Conservation (phyloP, 1,284 basidiomycete species). For the Cerioporus squamosus region DNA sequence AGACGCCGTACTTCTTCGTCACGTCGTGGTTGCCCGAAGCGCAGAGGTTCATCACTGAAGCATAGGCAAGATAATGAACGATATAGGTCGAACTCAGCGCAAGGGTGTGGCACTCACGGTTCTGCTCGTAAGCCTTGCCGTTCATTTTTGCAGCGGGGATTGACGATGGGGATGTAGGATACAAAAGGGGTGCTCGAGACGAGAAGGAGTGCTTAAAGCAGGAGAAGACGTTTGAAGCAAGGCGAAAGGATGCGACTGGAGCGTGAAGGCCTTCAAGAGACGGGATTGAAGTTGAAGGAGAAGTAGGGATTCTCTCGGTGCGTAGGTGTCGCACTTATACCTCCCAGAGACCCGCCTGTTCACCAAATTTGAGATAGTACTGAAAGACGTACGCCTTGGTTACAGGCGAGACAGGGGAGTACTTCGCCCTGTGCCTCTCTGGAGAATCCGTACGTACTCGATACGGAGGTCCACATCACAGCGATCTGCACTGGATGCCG, state of each 20-base stretch:
- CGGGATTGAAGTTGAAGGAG: background rate
- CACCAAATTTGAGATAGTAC: too few relatives aligned
- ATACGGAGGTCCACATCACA: too few relatives aligned
- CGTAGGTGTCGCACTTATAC: background rate
- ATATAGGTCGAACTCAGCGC: too few relatives aligned
- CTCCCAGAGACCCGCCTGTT: background rate
- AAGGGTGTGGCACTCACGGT: background rate
- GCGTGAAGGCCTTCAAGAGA: background rate
- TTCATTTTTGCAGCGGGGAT: background rate
- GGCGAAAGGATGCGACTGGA: background rate
- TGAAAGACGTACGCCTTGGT: too few relatives aligned
- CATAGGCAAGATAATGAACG: background rate
- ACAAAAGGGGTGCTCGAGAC: background rate
- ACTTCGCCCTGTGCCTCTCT: too few relatives aligned
- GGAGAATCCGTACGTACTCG: too few relatives aligned
- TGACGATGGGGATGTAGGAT: background rate
- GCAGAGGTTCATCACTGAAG: slow-evolving; percentile 16
- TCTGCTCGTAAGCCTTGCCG: slow-evolving; percentile 6
- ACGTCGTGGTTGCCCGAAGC: slow-evolving; percentile 29
- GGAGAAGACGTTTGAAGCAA: background rate
- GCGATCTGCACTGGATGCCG: too few relatives aligned
- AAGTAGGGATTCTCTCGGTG: background rate
- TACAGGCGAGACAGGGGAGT: too few relatives aligned
- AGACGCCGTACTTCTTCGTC: slow-evolving; percentile 25
- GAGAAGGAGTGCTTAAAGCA: background rate